A percentile compares a stretch with the other conserved stretches of the same genome.
phyloP scores from a whole-genome alignment of 2,329 filamentous ascomycete species.

The Chrysoporthe deuterocubensis region DNA sequence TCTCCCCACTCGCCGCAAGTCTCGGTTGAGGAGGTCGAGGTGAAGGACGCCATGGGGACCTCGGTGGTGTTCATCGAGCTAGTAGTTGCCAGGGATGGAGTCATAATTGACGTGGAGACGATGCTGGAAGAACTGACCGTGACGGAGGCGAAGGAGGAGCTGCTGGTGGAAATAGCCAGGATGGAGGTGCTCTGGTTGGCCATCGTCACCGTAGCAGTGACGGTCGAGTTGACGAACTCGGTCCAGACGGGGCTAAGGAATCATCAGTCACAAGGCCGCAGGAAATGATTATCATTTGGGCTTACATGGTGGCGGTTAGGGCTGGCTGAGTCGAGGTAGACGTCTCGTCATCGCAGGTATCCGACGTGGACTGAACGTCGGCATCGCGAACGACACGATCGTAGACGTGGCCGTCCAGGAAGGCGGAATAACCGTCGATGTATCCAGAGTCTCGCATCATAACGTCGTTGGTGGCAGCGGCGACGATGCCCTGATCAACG shows the following conservation, averaged over 20 bases:
- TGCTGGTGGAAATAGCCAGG: not conserved
- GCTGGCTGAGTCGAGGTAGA: not conserved
- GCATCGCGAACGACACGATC: not conserved
- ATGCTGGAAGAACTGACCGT: not conserved
- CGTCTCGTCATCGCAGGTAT: constrained; percentile 2
- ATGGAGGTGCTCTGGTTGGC: not conserved
- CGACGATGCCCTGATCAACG: not conserved
- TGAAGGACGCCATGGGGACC: not conserved
- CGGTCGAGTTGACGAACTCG: constrained; percentile 7
- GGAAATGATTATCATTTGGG: not conserved
- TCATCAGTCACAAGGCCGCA: not conserved
- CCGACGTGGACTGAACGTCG: not conserved
- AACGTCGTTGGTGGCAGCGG: not conserved
- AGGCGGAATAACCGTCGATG: not conserved
- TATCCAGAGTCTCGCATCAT: not conserved
- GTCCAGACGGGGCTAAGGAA: constrained; percentile 13
- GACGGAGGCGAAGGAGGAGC: not conserved
- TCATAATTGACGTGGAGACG: not conserved
- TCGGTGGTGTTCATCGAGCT: not conserved
- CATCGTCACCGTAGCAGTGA: not conserved
- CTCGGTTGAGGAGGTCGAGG: not conserved
- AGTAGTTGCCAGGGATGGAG: not conserved
- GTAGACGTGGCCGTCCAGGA: not conserved
- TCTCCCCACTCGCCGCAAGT: constrained; percentile 27
- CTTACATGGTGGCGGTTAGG: constrained; percentile 15